Evolutionary conservation across 2,329 filamentous ascomycete genomes (phyloP), one percentile per base, ranked within the genome.

Genomic region (Penicillium sp.): DNA sequence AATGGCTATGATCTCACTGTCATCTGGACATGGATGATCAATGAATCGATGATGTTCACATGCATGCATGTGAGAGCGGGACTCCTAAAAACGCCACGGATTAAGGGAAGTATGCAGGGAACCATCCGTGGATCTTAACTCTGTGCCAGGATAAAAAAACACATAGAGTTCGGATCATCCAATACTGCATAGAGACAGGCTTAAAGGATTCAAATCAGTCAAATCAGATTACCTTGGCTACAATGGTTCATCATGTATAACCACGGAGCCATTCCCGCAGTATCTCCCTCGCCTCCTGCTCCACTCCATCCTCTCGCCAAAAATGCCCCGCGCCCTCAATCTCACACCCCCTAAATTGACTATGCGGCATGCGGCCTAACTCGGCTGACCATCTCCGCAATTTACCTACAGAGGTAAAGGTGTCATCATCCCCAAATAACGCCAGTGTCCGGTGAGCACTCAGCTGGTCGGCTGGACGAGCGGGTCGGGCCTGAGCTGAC

Each of bases 371-470:
- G 13, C 72, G 70, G 19, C 74, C 71, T 45, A 93, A 74, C 57
- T 78, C 81, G 42, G 77, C 75, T 10, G 79, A 79, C 93, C 93
- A 96, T 1, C 79, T 75, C 11, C 83, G 81, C 64, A 93, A 78
- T 71, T 85, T 90, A 56, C 80, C 82, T 3, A 78, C 79, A 1
- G 87, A 83, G 1, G 90, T 87, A 62, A 97, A 96, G 0, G 82
- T 76, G 71, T 98, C 93, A 4, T 83, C 79, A 50, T 88, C 85
- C 1, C 93, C 93, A 68, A 87, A 96, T 0, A 96, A 74, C 0
- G 85, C 87, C 33, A 96, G 71, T 0, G 88, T 88, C 1, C 81
- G 80, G 65, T 87, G 81, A 2, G 62, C 60, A 35, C 75, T 71
- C 1, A 84, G 74, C 49, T 90, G 76, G 66, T 89, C 86, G 51